Percentiles rank a stretch among this genome's conserved stretches.
Evolutionary conservation across 2,329 filamentous ascomycete species (phyloP).

Genomic region (Trichophyton rubrum): DNA sequence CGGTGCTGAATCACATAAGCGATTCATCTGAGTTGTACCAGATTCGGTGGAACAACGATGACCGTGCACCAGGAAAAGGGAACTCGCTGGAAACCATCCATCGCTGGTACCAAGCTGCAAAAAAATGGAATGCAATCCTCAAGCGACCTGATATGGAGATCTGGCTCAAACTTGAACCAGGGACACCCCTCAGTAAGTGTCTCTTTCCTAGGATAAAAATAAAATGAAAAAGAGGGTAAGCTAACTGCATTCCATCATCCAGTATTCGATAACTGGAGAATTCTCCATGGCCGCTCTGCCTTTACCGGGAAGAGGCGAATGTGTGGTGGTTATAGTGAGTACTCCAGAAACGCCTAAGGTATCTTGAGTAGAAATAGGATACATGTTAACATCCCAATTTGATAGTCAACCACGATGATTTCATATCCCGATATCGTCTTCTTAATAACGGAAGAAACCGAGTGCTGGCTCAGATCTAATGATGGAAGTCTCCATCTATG

Average conservation of each 20-base stretch:
- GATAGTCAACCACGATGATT: constrained; percentile 57
- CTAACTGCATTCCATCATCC: constrained; percentile 11
- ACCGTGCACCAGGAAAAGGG: constrained; percentile 56
- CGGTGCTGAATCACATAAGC: constrained; percentile 51
- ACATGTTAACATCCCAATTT: constrained; percentile 7
- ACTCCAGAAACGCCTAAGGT: background rate
- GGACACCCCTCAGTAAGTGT: constrained; percentile 57
- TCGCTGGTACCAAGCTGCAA: constrained; percentile 69
- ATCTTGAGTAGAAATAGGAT: background rate
- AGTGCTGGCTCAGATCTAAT: constrained; percentile 23
- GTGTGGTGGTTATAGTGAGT: constrained; percentile 81
- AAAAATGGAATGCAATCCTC: constrained; percentile 59
- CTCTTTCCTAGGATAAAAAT: background rate
- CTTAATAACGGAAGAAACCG: constrained; percentile 46
- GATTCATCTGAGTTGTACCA: constrained; percentile 42
- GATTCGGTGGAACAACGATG: constrained; percentile 87
- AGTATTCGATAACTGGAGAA: constrained; percentile 96
- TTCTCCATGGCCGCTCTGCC: constrained; percentile 70
- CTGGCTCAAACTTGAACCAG: constrained; percentile 70
- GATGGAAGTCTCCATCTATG: background rate
- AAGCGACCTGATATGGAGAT: constrained; percentile 54
- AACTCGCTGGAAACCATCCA: constrained; percentile 40
- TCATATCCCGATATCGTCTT: constrained; percentile 60
- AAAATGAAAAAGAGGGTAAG: background rate
- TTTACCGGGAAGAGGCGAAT: constrained; percentile 79